Percentiles rank a stretch among this genome's conserved stretches.
Conservation (phyloP, 1,284 basidiomycete species). For the Naganishia sp. region DNA sequence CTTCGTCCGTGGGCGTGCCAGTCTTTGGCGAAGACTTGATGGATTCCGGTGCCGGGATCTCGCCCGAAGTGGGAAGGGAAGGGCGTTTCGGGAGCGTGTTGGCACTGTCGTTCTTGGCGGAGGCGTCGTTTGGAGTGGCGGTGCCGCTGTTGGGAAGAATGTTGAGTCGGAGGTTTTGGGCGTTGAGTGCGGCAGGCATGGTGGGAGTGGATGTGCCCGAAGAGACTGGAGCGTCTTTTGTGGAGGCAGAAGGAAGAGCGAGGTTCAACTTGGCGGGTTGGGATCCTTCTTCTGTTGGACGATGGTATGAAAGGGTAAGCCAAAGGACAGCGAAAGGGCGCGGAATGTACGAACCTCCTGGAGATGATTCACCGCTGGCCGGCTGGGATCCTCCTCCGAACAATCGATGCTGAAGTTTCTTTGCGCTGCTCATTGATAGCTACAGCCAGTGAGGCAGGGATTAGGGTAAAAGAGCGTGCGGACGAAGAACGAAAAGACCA, state of each 20-base stretch:
- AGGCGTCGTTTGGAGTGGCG: conserved; percentile 39
- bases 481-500: not conserved
- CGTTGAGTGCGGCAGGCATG: conserved; percentile 45
- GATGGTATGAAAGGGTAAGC: conserved; percentile 1
- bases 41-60: conserved; percentile 48
- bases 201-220: conserved; percentile 41
- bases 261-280: conserved; percentile 14
- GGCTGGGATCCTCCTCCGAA: conserved; percentile 57
- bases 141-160: conserved; percentile 65
- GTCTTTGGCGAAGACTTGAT: conserved; percentile 49
- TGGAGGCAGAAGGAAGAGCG: conserved; percentile 35
- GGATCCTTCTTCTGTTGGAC: conserved; percentile 4
- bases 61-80: conserved; percentile 33
- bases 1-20: conserved; percentile 42
- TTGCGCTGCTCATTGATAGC: conserved; percentile 52
- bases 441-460: not conserved
- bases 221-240: conserved; percentile 29
- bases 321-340: not conserved
- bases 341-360: conserved; percentile 12
- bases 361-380: conserved; percentile 24
- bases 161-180: conserved; percentile 66
- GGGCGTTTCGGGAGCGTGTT: conserved; percentile 29
- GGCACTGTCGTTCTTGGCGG: conserved; percentile 4
- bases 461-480: not conserved
- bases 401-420: conserved; percentile 73